Conservation (phyloP, 2,329 filamentous ascomycete species). For the Penicillium sp. region DNA sequence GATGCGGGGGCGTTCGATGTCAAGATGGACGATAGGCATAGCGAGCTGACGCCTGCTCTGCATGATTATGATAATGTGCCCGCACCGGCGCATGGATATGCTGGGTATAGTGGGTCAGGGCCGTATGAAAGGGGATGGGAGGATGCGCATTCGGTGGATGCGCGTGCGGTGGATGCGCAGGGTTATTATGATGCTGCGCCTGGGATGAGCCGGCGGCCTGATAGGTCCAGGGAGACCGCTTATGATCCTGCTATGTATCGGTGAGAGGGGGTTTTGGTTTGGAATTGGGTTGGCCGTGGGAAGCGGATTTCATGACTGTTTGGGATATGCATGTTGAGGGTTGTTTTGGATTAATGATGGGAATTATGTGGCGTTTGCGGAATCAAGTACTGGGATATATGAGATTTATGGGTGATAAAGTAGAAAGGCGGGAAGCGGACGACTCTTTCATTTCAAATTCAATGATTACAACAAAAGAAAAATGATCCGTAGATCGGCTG, state of each 20-base stretch:
- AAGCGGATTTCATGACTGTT: background rate
- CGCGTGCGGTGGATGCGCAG: conserved; percentile 26
- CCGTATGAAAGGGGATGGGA: conserved; percentile 15
- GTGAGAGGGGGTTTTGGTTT: conserved; percentile 14
- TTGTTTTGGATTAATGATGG: background rate
- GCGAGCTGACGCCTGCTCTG: conserved; percentile 13
- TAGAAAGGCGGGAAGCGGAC: conserved; percentile 1
- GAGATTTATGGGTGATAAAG: background rate
- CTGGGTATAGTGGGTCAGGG: conserved; percentile 1
- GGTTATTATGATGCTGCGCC: conserved; percentile 30
- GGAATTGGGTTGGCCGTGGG: background rate
- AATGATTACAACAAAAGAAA: conserved; percentile 10
- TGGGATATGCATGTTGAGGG: background rate
- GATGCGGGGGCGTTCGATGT: conserved; percentile 30
- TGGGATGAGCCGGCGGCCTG: conserved; percentile 17
- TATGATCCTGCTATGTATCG: conserved; percentile 37
- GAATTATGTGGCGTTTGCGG: conserved; percentile 2
- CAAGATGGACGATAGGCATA: conserved; percentile 33
- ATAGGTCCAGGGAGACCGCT: conserved; percentile 29
- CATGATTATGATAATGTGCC: conserved; percentile 13
- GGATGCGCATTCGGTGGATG: conserved; percentile 25
- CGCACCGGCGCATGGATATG: conserved; percentile 5
- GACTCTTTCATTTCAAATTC: conserved; percentile 11
- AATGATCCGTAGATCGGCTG: conserved; percentile 11
- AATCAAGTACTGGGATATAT: conserved; percentile 4